phyloP scores from a whole-genome alignment of 352 stramenopile genomes.

The Globisporangium solare region DNA sequence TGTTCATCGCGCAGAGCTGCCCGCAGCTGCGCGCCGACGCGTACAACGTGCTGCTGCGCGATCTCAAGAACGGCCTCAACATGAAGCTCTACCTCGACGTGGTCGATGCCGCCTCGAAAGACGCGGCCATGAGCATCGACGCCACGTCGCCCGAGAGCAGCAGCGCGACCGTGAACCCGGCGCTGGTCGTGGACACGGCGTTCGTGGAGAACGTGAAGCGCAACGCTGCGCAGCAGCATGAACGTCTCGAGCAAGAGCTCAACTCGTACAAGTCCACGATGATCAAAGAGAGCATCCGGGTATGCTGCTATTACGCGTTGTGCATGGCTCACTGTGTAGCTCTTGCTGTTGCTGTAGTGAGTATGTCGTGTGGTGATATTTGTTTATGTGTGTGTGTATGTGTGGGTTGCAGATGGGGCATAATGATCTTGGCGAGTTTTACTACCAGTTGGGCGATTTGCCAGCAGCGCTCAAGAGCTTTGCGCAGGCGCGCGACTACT shows the following conservation, averaged over 20 bases:
- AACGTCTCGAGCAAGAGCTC: slow-evolving; percentile 83
- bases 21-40: slow-evolving; percentile 44
- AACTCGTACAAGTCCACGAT: slow-evolving; percentile 91
- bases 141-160: slow-evolving; percentile 25
- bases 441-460: slow-evolving; percentile 80
- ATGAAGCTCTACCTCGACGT: slow-evolving; percentile 70
- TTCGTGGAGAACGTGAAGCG: slow-evolving; percentile 66
- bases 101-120: slow-evolving; percentile 27
- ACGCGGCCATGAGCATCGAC: slow-evolving; percentile 4
- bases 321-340: neutral
- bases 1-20: slow-evolving; percentile 62
- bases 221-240: slow-evolving; percentile 62
- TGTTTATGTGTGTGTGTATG: neutral
- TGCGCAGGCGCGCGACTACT: slow-evolving; percentile 85
- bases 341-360: neutral
- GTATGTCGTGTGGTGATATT: neutral
- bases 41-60: slow-evolving; percentile 40
- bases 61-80: slow-evolving; percentile 62
- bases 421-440: slow-evolving; percentile 86
- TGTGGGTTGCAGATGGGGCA: slow-evolving; percentile 64
- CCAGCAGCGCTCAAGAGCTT: slow-evolving; percentile 78
- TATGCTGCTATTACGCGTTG: slow-evolving; percentile 22
- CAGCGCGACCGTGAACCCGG: slow-evolving; percentile 2
- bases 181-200: slow-evolving; percentile 30
- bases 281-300: slow-evolving; percentile 90